Conservation (phyloP, 78 protist genomes). For the Cyanophora paradoxa region DNA sequence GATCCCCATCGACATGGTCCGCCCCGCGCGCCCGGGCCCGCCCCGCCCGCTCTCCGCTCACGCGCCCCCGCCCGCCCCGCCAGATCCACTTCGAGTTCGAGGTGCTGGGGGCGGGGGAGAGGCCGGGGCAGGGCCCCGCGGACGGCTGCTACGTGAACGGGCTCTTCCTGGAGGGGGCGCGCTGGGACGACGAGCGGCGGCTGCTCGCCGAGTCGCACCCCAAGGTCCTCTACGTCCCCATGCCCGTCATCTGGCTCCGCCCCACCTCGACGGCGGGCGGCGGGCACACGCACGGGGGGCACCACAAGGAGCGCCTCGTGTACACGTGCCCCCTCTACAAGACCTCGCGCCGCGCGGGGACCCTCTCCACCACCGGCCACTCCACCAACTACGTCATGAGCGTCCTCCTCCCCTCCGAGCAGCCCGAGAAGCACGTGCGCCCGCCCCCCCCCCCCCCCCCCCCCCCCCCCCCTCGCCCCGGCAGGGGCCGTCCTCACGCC, state of each 20-base stretch:
- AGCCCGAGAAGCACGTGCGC: too few relatives aligned
- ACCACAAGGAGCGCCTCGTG: too few relatives aligned
- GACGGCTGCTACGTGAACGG: conserved; percentile 39
- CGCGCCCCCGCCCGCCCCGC: not conserved
- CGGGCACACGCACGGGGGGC: too few relatives aligned
- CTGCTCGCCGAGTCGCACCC: conserved; percentile 36
- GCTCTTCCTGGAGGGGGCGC: conserved; percentile 47
- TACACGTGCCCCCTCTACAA: conserved; percentile 61
- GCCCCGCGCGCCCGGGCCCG: not conserved
- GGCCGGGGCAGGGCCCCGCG: not conserved
- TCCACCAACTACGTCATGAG: conserved; percentile 22
- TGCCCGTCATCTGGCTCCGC: conserved; percentile 22
- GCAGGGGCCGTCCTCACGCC: too few relatives aligned
- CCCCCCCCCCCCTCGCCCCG: too few relatives aligned
- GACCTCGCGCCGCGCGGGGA: conserved; percentile 50
- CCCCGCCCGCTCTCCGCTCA: not conserved
- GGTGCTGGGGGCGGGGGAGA: not conserved
- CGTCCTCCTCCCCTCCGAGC: conserved; percentile 1
- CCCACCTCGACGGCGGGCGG: not conserved
- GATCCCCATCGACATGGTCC: conserved; percentile 51
- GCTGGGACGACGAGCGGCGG: conserved; percentile 12
- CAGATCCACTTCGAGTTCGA: not conserved
- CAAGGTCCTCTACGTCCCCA: conserved; percentile 35
- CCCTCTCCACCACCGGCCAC: conserved; percentile 61
- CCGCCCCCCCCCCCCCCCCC: too few relatives aligned